phyloP scores from a whole-genome alignment of 2,329 filamentous ascomycete genomes.

The Nannizzia gypsea region DNA sequence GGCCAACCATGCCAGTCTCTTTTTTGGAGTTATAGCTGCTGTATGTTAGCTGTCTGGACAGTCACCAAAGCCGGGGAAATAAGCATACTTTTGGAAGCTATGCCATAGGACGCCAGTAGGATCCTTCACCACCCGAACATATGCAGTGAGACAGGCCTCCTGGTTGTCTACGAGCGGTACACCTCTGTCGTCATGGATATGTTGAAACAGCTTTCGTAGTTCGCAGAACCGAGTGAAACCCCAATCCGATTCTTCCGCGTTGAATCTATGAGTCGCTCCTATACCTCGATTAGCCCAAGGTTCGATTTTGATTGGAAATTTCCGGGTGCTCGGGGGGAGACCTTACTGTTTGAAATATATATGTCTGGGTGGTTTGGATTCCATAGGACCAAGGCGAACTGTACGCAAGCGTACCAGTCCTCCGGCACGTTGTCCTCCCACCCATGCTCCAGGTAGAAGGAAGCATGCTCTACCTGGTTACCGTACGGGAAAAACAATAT shows the following conservation, averaged over 20 bases:
- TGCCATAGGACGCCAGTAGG: conserved; percentile 40
- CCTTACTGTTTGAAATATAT: conserved; percentile 58
- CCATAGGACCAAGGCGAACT: conserved; percentile 88
- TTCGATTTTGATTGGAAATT: not conserved
- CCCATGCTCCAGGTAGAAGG: conserved; percentile 92
- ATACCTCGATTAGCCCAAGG: conserved; percentile 11
- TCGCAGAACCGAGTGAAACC: conserved; percentile 96
- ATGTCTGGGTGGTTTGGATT: conserved; percentile 87
- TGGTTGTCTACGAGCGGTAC: conserved; percentile 44
- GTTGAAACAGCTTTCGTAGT: conserved; percentile 69
- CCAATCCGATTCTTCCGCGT: conserved; percentile 93
- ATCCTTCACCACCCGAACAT: conserved; percentile 39
- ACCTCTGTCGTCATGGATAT: conserved; percentile 57
- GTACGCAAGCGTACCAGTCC: conserved; percentile 92
- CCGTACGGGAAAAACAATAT: conserved; percentile 91
- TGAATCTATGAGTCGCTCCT: conserved; percentile 88
- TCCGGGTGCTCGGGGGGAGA: not conserved
- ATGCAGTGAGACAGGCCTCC: conserved; percentile 36
- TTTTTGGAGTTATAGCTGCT: conserved; percentile 89
- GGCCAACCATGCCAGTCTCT: conserved; percentile 89
- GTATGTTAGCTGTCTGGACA: conserved; percentile 29
- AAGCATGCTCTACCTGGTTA: conserved; percentile 86
- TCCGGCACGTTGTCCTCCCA: conserved; percentile 68
- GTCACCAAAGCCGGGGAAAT: conserved; percentile 4
- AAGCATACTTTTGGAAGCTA: conserved; percentile 33